Percentiles rank a stretch among this genome's conserved stretches.
Conservation (phyloP, 345 rosid species). For the Corchorus olitorius region DNA sequence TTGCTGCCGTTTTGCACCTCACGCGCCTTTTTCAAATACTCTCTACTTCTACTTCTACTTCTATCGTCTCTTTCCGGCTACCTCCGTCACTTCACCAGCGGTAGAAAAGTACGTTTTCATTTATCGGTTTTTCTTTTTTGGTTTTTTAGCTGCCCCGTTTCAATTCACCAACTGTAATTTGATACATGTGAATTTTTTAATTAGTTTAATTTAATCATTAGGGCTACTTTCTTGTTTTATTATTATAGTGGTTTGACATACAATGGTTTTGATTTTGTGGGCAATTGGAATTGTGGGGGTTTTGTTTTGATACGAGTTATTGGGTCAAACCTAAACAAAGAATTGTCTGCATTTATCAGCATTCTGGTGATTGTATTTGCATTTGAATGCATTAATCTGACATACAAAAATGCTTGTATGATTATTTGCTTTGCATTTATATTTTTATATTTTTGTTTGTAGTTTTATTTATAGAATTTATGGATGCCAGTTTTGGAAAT, state of each 20-base stretch:
- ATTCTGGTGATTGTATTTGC: neutral
- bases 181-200: neutral
- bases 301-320: neutral
- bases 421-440: too few species aligned
- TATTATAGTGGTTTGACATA: neutral
- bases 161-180: neutral
- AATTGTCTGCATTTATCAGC: neutral
- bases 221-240: neutral
- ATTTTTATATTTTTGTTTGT: neutral
- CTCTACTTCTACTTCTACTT: neutral
- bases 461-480: neutral
- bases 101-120: neutral
- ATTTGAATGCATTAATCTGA: neutral
- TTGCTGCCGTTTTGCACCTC: neutral
- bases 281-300: neutral
- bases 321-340: neutral
- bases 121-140: neutral
- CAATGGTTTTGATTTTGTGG: conserved; percentile 7
- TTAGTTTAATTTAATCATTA: neutral
- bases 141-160: neutral
- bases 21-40: neutral
- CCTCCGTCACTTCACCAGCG: neutral
- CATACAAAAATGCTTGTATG: neutral
- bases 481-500: neutral
- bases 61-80: neutral